Evolutionary conservation across 108 stramenopile genomes (phyloP).

Genomic region (Cyclotella choctawhatcheeana): DNA sequence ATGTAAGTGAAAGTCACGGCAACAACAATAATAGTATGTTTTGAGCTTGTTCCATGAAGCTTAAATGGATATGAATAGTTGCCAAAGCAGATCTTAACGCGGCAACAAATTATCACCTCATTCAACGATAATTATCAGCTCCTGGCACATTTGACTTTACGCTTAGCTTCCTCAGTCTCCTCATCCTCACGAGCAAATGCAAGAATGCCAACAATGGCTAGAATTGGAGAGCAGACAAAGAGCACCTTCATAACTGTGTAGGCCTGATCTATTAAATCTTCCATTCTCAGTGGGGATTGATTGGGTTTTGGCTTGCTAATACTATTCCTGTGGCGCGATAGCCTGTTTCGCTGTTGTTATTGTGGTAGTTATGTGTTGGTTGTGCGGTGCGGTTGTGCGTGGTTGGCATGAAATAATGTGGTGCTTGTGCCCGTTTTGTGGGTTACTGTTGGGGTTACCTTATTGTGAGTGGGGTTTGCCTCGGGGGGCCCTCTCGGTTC

Average conservation of each 20-base stretch:
- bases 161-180: conserved; percentile 1
- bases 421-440: too few relatives aligned
- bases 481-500: too few relatives aligned
- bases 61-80: too few relatives aligned
- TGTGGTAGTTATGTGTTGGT: not conserved
- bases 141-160: conserved; percentile 1
- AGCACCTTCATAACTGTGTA: conserved; percentile 5
- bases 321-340: not conserved
- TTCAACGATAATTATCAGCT: conserved; percentile 10
- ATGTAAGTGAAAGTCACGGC: too few relatives aligned
- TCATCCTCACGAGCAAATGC: conserved; percentile 16
- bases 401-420: too few relatives aligned
- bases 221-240: conserved; percentile 1
- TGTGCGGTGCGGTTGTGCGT: not conserved
- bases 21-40: too few relatives aligned
- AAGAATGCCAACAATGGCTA: conserved; percentile 3
- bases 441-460: too few relatives aligned
- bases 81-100: too few relatives aligned
- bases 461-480: too few relatives aligned
- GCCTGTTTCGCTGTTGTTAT: too few relatives aligned
- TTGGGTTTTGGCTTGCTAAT: too few relatives aligned
- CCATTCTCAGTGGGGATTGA: not conserved
- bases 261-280: not conserved
- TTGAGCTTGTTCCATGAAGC: too few relatives aligned
- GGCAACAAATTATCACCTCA: not conserved